Evolutionary conservation across 2,329 filamentous ascomycete genomes (phyloP).

Genomic region (Sordariomycetes sp.): DNA sequence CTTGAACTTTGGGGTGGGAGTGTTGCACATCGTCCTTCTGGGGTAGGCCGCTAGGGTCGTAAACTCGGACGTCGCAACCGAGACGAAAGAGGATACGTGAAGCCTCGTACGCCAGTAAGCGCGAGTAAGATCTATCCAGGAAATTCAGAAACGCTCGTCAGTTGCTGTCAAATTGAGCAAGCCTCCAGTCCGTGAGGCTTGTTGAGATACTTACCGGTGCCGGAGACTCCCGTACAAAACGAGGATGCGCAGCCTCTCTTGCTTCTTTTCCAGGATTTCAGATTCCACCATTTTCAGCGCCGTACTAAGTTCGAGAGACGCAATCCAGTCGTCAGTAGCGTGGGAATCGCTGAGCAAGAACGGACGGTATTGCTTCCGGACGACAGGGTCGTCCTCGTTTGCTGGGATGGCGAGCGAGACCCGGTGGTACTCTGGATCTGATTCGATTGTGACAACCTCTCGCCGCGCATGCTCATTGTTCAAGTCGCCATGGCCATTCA

Average conservation of each 20-base stretch:
- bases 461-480: constrained; percentile 19
- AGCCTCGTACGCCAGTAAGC: constrained; percentile 48
- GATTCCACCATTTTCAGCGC: constrained; percentile 36
- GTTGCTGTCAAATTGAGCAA: neutral
- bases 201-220: constrained; percentile 15
- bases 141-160: neutral
- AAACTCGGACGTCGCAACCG: constrained; percentile 56
- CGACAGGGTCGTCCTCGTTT: constrained; percentile 31
- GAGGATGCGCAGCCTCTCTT: constrained; percentile 37
- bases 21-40: constrained; percentile 53
- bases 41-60: constrained; percentile 45
- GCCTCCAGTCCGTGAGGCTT: neutral
- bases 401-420: constrained; percentile 30
- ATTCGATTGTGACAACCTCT: constrained; percentile 7
- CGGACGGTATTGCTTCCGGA: constrained; percentile 41
- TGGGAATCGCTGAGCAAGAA: constrained; percentile 35
- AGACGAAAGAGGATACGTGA: constrained; percentile 50
- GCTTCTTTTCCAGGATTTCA: constrained; percentile 24
- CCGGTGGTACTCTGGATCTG: constrained; percentile 13
- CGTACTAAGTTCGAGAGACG: constrained; percentile 41
- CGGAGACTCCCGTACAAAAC: constrained; percentile 52
- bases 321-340: constrained; percentile 41
- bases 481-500: constrained; percentile 18
- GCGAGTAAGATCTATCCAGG: constrained; percentile 41
- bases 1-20: constrained; percentile 48